Evolutionary conservation across 148 eudicot genomes (phyloP).

Genomic region (Talinum fruticosum): DNA sequence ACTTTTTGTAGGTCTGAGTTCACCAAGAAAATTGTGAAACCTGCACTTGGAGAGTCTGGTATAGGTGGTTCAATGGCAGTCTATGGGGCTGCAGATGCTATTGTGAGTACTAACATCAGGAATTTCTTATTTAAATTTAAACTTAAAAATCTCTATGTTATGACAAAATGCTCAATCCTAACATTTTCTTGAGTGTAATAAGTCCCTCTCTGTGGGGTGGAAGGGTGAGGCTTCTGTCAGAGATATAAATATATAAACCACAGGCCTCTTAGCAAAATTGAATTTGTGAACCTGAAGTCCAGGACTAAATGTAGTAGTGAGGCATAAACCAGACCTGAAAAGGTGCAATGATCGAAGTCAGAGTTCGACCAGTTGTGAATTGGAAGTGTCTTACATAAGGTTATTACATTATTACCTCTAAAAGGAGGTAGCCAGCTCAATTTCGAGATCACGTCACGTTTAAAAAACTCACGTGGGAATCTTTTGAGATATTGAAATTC

Average conservation of each 20-base stretch:
- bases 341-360: neutral
- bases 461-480: neutral
- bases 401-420: no score
- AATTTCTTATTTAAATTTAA: constrained; percentile 9
- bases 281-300: neutral
- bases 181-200: neutral
- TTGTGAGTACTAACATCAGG: constrained; percentile 51
- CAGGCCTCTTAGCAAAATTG: neutral
- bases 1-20: constrained; percentile 66
- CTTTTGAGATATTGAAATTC: neutral
- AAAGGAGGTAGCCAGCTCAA: neutral
- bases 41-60: constrained; percentile 87
- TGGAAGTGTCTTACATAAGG: neutral
- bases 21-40: constrained; percentile 74
- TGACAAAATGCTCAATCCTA: neutral
- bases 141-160: neutral
- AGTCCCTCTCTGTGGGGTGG: neutral
- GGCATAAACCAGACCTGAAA: neutral
- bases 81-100: constrained; percentile 90
- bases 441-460: neutral
- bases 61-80: constrained; percentile 95
- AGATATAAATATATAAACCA: neutral
- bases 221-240: neutral
- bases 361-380: neutral
- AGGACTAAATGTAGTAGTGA: neutral